Conservation (phyloP, 352 stramenopile genomes). For the Globisporangium yorkense region DNA sequence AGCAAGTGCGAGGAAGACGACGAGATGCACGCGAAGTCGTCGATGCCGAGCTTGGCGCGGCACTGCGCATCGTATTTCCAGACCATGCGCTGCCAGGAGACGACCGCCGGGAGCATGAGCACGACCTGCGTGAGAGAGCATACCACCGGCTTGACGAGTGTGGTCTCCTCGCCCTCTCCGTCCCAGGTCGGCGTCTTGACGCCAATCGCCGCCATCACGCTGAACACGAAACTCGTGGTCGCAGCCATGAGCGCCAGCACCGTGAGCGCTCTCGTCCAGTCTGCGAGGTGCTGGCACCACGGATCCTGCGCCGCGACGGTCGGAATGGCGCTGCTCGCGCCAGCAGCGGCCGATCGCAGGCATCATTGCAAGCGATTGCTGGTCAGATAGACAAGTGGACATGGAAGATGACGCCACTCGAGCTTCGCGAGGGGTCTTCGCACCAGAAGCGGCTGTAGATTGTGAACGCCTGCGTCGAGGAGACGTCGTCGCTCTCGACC, state of each 20-base stretch:
- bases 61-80: conserved; percentile 39
- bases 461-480: conserved; percentile 17
- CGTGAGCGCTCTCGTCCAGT: conserved; percentile 34
- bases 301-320: conserved; percentile 37
- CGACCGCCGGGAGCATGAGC: conserved; percentile 36
- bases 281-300: conserved; percentile 57
- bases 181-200: conserved; percentile 74
- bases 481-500: conserved; percentile 23
- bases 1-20: conserved; percentile 27
- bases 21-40: conserved; percentile 56
- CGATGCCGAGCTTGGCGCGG: conserved; percentile 30
- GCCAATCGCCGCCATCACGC: conserved; percentile 39
- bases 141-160: conserved; percentile 43
- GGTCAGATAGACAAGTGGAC: background rate
- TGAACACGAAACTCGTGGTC: conserved; percentile 48
- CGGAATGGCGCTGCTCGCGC: conserved; percentile 23
- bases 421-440: too few species aligned
- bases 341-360: background rate
- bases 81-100: conserved; percentile 58
- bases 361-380: background rate
- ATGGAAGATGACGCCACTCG: background rate
- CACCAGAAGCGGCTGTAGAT: conserved; percentile 39
- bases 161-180: conserved; percentile 53
- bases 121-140: conserved; percentile 46
- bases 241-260: conserved; percentile 49